Conservation (phyloP, 257 asterid genomes). For the Jacaranda copaia region DNA sequence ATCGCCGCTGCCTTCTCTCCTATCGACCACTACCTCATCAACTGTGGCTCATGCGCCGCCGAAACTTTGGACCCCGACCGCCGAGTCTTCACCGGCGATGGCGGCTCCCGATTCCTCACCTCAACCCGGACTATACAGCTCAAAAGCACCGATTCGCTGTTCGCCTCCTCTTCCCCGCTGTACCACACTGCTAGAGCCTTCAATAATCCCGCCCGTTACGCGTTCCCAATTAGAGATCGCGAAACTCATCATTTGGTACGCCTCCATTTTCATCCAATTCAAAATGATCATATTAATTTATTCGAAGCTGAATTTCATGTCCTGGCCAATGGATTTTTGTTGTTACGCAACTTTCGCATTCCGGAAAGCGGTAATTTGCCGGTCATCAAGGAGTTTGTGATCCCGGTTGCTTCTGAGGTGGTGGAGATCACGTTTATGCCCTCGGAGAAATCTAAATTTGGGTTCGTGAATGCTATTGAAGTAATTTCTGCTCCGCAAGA, state of each 20-base stretch:
- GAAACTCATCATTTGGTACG: conserved; percentile 81
- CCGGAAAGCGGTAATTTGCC: conserved; percentile 30
- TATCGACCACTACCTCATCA: conserved; percentile 65
- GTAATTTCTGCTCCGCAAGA: conserved; percentile 86
- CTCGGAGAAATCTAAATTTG: conserved; percentile 52
- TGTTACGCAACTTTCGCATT: conserved; percentile 60
- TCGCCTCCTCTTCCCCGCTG: conserved; percentile 54
- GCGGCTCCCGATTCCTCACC: conserved; percentile 45
- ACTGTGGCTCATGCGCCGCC: conserved; percentile 64
- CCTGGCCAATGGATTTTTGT: conserved; percentile 70
- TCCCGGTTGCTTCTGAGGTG: conserved; percentile 58
- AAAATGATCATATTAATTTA: conserved; percentile 31
- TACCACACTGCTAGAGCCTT: conserved; percentile 78
- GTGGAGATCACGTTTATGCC: conserved; percentile 68
- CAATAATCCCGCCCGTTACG: conserved; percentile 63
- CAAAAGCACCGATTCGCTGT: conserved; percentile 34
- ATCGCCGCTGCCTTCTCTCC: conserved; percentile 60
- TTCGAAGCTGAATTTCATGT: conserved; percentile 74
- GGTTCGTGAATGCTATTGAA: conserved; percentile 84
- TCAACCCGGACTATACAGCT: conserved; percentile 49
- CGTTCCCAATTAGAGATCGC: conserved; percentile 57
- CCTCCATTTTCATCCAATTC: conserved; percentile 66
- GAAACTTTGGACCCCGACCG: conserved; percentile 58
- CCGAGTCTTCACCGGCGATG: conserved; percentile 72
- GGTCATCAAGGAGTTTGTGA: conserved; percentile 71